A percentile compares a stretch with the other conserved stretches of the same genome.
These are phyloP conservation scores for Priceomyces castillae DNA, from an alignment of 805 yeast genomes.

Conservation along the genomic window DNA sequence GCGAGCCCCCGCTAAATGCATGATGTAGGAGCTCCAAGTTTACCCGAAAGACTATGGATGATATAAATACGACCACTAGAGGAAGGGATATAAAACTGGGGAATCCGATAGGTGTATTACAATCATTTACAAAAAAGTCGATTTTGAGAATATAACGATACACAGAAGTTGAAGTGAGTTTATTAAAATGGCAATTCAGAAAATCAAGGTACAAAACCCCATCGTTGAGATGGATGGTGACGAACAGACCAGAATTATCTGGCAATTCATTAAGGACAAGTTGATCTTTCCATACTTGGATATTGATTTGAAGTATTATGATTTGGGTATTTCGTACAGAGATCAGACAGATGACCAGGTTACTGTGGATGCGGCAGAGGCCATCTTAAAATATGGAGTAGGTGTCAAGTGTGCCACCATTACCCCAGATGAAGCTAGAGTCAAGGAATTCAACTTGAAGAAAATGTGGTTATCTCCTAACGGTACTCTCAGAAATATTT, in stretches of 20 bases:
- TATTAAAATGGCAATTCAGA: conserved; percentile 23
- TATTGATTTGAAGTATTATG: conserved; percentile 87
- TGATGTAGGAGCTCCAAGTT: not conserved
- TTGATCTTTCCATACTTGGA: conserved; percentile 83
- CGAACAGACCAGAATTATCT: conserved; percentile 95
- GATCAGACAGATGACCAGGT: conserved; percentile 87
- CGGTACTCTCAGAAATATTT: conserved; percentile 92
- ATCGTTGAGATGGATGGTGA: conserved; percentile 98
- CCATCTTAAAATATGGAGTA: conserved; percentile 83
- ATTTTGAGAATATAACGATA: not conserved
- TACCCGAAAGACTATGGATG: conserved; percentile 1
- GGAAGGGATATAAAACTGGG: not conserved
- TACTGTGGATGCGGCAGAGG: conserved; percentile 85
- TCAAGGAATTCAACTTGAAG: conserved; percentile 83
- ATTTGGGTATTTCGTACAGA: conserved; percentile 80
- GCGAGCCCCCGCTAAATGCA: not conserved
- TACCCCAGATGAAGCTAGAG: conserved; percentile 97
- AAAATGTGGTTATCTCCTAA: conserved; percentile 98
- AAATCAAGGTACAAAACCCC: conserved; percentile 81
- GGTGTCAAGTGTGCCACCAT: conserved; percentile 98
- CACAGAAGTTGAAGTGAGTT: too few species aligned
- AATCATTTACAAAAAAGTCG: not conserved
- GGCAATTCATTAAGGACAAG: conserved; percentile 86
- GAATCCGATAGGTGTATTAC: not conserved
- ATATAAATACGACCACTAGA: not conserved